phyloP scores from a whole-genome alignment of 495 filamentous ascomycete species.

The Aspergillus diversus region DNA sequence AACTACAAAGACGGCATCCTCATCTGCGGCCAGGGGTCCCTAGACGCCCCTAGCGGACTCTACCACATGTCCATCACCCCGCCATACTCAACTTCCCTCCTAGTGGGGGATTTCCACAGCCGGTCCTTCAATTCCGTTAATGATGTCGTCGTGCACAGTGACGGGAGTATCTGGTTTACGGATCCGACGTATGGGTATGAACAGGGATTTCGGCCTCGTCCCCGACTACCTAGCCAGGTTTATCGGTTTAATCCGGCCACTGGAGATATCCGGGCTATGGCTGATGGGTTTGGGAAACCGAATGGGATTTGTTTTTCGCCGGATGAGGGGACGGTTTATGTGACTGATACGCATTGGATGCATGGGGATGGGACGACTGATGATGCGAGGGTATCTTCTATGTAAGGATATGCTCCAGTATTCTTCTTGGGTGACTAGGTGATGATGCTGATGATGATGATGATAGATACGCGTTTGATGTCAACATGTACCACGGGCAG shows the following conservation, averaged over 20 bases:
- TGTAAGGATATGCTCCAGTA: constrained; percentile 22
- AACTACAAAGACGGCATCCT: constrained; percentile 48
- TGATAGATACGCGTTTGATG: constrained; percentile 38
- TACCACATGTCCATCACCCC: constrained; percentile 44
- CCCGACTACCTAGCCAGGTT: constrained; percentile 57
- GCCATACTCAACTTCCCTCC: constrained; percentile 26
- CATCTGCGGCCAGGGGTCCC: constrained; percentile 58
- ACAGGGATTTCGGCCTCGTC: constrained; percentile 58
- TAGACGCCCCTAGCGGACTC: constrained; percentile 51
- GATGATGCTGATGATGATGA: neutral
- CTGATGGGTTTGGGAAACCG: constrained; percentile 57
- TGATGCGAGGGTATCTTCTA: constrained; percentile 24
- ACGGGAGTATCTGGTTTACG: constrained; percentile 65
- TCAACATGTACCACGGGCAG: constrained; percentile 22
- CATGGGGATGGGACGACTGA: constrained; percentile 40
- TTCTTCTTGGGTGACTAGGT: neutral
- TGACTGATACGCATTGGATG: constrained; percentile 58
- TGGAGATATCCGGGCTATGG: constrained; percentile 53
- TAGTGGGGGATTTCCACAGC: constrained; percentile 54
- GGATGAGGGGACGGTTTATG: constrained; percentile 52
- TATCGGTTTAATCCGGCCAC: constrained; percentile 55
- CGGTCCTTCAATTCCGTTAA: constrained; percentile 65
- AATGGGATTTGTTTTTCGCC: constrained; percentile 64
- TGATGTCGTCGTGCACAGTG: constrained; percentile 56
- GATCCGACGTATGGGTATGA: constrained; percentile 64